Conservation (phyloP, 2,329 filamentous ascomycete species). For the Pseudopithomyces maydicus region DNA sequence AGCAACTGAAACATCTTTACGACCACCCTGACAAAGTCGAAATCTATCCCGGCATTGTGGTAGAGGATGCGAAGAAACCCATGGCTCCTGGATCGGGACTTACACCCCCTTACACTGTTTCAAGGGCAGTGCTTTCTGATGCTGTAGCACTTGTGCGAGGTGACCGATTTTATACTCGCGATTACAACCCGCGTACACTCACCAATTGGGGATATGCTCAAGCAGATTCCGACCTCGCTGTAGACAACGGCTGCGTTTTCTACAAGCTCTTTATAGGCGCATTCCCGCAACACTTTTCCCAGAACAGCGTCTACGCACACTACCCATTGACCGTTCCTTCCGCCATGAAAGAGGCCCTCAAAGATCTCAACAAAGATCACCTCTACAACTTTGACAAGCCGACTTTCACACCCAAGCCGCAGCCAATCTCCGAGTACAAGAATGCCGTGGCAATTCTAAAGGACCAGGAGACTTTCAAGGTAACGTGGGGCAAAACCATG, state of each 20-base stretch:
- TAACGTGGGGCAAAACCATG: constrained; percentile 68
- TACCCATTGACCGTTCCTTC: constrained; percentile 74
- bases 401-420: constrained; percentile 50
- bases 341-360: constrained; percentile 74
- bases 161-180: constrained; percentile 78
- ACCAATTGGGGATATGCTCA: constrained; percentile 87
- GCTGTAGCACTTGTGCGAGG: constrained; percentile 79
- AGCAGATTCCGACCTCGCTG: constrained; percentile 70
- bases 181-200: constrained; percentile 71
- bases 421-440: constrained; percentile 65
- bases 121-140: constrained; percentile 76
- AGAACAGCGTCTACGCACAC: constrained; percentile 80
- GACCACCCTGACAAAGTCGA: constrained; percentile 81
- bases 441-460: constrained; percentile 66
- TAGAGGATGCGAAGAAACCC: constrained; percentile 75
- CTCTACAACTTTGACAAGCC: constrained; percentile 74
- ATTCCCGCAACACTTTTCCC: constrained; percentile 79
- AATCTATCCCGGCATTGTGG: constrained; percentile 77
- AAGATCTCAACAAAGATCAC: constrained; percentile 67
- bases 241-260: constrained; percentile 83
- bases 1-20: constrained; percentile 64
- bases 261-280: constrained; percentile 82
- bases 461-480: constrained; percentile 65
- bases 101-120: constrained; percentile 76
- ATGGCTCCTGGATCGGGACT: constrained; percentile 73